Base-by-base conservation (phyloP, 2,329 filamentous ascomycete species). In the Colletotrichum acutatum region DNA sequence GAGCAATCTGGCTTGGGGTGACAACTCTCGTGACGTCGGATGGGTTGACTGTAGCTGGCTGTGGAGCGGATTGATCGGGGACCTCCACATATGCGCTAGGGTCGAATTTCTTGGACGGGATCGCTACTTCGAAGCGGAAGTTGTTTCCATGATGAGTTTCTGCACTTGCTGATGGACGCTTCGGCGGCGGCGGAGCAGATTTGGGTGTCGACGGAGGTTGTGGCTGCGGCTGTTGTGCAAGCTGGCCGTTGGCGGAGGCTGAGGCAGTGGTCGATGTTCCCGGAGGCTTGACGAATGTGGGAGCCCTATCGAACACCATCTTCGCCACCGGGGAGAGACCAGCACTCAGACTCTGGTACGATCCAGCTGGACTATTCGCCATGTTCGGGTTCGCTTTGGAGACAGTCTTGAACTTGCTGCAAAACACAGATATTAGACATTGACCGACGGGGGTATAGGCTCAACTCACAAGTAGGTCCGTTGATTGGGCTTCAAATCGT, bases 401-500 rank as follows among this genome's bases (percentile, higher is more conserved):
- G n/a, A 82, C 80, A 5, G 84, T 83, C 77, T 89, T 90, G 81
- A 92, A 92, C 76, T 90, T 87, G 82, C 90, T 92, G 74, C 58
- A 66, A 11, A 34, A 22, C 46, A 52, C 32, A 61, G 22, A 37
- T 70, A 79, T 84, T 72, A 83, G 79, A 75, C 61, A 68, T n/a
- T n/a, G 19, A n/a, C 3, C 26, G 16, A 28, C 11, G 11, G 24
- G 32, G 14, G 46, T 5, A 12, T 7, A 4, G 37, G 12, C 16
- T 46, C 49, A 64, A 78, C 86, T 80, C 83, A 94, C 92, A 90
- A 94, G 78, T 92, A 85, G 11, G 93, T 92, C 75, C 93, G 85
- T 74, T 92, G 91, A n/a, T 92, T 89, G 1, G 91, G 89, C 78
- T 91, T 91, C 68, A 98, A 82, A 53, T 97, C 88, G 75, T 92